Conservation (phyloP, 2,329 filamentous ascomycete species). For the Ceratocystis eucalypticola region DNA sequence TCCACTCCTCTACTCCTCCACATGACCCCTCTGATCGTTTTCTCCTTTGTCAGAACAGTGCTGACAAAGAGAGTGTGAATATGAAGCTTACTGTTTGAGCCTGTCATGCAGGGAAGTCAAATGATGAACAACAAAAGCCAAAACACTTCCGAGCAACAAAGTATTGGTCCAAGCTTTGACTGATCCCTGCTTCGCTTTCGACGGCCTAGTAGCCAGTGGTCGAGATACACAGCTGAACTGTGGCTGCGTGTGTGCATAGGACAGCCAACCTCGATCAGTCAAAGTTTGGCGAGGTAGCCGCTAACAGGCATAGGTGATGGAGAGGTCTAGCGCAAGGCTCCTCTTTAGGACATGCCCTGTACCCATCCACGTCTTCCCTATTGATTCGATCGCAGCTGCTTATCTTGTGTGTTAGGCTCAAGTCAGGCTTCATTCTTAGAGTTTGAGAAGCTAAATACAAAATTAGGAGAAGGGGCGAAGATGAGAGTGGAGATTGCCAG, state of each 20-base stretch:
- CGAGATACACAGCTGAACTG: no score
- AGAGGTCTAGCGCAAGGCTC: background rate
- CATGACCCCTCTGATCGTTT: background rate
- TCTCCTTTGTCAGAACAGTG: background rate
- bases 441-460: background rate
- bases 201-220: no score
- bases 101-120: conserved; percentile 4
- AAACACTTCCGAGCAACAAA: conserved; percentile 4
- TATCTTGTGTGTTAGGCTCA: background rate
- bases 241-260: no score
- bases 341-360: background rate
- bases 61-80: background rate
- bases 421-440: background rate
- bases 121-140: conserved; percentile 7
- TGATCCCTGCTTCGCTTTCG: background rate
- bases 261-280: no score
- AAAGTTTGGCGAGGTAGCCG: no score
- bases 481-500: no score
- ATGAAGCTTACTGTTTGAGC: background rate
- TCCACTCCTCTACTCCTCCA: background rate
- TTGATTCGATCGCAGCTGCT: background rate
- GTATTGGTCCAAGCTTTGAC: background rate
- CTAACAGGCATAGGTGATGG: background rate
- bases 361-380: background rate
- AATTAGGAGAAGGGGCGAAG: background rate